phyloP scores from a whole-genome alignment of 129 eudicot genomes.

The Lonicera japonica region DNA sequence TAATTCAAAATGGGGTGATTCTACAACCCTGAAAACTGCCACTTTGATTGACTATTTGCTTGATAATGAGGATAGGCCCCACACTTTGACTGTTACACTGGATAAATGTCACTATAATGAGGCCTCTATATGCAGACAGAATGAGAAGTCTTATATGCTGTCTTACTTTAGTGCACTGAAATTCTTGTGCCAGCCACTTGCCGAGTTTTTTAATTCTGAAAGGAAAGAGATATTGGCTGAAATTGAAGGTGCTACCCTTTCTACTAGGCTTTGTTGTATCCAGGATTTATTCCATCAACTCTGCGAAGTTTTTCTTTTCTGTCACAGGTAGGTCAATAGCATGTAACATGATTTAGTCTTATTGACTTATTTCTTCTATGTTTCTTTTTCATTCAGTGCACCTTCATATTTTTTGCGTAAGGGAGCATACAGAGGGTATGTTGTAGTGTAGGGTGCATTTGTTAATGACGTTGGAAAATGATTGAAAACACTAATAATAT shows the following conservation, averaged over 20 bases:
- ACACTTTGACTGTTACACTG: slow-evolving; percentile 21
- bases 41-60: slow-evolving; percentile 26
- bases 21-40: slow-evolving; percentile 15
- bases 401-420: too few relatives aligned
- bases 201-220: slow-evolving; percentile 46
- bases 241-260: slow-evolving; percentile 21
- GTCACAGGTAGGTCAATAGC: slow-evolving; percentile 37
- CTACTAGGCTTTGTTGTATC: slow-evolving; percentile 28
- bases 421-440: too few relatives aligned
- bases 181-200: slow-evolving; percentile 64
- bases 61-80: slow-evolving; percentile 34
- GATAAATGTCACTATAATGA: slow-evolving; percentile 13
- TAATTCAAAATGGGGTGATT: slow-evolving; percentile 20
- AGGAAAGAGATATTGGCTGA: slow-evolving; percentile 48
- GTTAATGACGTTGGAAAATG: too few relatives aligned
- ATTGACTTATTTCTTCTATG: not conserved
- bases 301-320: slow-evolving; percentile 29
- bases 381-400: not conserved
- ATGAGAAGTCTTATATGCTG: slow-evolving; percentile 15
- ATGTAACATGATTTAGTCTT: not conserved
- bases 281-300: slow-evolving; percentile 47
- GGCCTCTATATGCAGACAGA: slow-evolving; percentile 3
- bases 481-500: too few relatives aligned
- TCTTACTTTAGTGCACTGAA: slow-evolving; percentile 55
- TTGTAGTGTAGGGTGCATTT: too few relatives aligned